These are phyloP conservation scores for Pseudogymnoascus sp. DNA, from an alignment of 2,329 filamentous ascomycete genomes.

Conservation along the genomic window DNA sequence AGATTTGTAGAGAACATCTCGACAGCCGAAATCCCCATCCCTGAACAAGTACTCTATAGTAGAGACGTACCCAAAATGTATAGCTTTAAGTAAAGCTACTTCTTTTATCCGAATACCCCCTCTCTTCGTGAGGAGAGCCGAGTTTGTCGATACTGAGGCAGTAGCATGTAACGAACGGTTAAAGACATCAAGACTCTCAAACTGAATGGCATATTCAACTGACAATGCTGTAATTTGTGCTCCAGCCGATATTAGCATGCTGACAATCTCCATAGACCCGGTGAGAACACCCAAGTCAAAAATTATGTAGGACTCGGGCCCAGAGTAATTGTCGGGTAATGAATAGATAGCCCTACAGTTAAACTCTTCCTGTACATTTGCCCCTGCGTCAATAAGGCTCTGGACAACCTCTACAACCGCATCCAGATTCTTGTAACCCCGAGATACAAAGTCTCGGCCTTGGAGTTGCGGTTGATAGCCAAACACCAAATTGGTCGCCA, in stretches of 20 bases:
- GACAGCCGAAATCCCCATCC: background rate
- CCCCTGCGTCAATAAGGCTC: background rate
- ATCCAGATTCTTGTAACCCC: background rate
- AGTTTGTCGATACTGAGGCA: background rate
- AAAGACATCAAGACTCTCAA: background rate
- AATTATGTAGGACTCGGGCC: background rate
- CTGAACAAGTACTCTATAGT: background rate
- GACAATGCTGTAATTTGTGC: background rate
- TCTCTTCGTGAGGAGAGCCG: background rate
- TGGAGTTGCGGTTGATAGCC: background rate
- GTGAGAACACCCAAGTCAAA: background rate
- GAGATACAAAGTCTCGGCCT: background rate
- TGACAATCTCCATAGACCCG: background rate
- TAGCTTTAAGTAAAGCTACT: background rate
- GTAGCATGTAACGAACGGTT: background rate
- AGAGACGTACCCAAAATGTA: background rate
- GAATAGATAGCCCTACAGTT: too few species aligned
- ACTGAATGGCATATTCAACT: background rate
- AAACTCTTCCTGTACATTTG: background rate
- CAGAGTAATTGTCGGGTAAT: background rate
- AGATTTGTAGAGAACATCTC: background rate
- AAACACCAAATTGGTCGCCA: background rate
- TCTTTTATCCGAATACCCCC: background rate
- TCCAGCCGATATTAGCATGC: background rate
- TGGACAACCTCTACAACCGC: background rate